Evolutionary conservation across 1,284 basidiomycete genomes (phyloP).

Genomic region (Sphaerobolus stellatus): DNA sequence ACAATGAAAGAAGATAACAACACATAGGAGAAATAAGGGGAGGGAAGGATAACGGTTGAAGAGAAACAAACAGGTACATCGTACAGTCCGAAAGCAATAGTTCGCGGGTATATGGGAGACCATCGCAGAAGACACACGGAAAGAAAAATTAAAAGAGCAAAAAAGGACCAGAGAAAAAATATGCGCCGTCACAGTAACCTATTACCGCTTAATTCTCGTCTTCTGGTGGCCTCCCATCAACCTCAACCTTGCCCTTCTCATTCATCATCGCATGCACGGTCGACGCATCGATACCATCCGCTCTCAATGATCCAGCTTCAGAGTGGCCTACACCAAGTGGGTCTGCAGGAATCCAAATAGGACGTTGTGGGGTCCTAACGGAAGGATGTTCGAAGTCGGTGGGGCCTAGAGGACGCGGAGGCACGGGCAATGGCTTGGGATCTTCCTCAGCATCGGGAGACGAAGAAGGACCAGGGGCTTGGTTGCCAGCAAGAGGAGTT

Average conservation of each 20-base stretch:
- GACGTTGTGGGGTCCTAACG: conserved; percentile 66
- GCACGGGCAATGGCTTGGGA: conserved; percentile 11
- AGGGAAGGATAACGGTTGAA: conserved; percentile 28
- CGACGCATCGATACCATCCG: conserved; percentile 59
- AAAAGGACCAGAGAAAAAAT: conserved; percentile 5
- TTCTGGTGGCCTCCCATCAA: conserved; percentile 42
- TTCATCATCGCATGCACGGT: conserved; percentile 61
- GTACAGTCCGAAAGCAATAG: conserved; percentile 61
- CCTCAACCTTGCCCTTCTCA: conserved; percentile 66
- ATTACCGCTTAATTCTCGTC: conserved; percentile 12
- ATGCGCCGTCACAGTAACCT: conserved; percentile 9
- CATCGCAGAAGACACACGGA: conserved; percentile 45
- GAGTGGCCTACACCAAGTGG: conserved; percentile 49
- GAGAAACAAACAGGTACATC: conserved; percentile 55
- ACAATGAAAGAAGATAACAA: no score
- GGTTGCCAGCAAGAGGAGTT: conserved; percentile 2
- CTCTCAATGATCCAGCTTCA: conserved; percentile 59
- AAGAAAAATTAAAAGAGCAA: background rate
- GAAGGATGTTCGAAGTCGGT: conserved; percentile 80
- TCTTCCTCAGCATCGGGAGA: conserved; percentile 11
- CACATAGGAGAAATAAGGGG: conserved; percentile 1
- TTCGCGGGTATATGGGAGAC: conserved; percentile 56
- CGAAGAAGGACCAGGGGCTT: no score
- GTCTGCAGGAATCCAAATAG: conserved; percentile 82
- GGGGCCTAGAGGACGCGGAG: conserved; percentile 17